Percentiles rank a stretch among this genome's conserved stretches.
Conservation (phyloP, 73 alveolate genomes). For the Tetrahymena malaccensis region DNA sequence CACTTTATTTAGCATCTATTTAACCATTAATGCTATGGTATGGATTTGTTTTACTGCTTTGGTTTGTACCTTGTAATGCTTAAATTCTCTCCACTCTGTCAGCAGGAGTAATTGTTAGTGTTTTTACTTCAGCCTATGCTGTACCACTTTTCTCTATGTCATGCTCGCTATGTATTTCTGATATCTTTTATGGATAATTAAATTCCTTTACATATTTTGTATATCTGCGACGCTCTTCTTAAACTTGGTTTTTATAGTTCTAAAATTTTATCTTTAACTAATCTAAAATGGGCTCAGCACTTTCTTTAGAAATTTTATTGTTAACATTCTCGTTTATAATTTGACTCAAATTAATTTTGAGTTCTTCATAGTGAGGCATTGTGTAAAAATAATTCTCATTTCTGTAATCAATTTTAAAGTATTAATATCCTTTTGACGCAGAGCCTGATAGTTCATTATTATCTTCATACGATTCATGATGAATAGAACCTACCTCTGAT, state of each 20-base stretch:
- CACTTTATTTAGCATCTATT: background rate
- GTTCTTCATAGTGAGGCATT: background rate
- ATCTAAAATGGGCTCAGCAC: background rate
- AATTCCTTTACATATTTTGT: background rate
- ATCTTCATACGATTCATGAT: background rate
- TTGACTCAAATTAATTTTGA: background rate
- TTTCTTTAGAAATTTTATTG: background rate
- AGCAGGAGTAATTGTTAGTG: background rate
- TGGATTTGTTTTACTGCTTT: background rate
- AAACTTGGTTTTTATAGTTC: background rate
- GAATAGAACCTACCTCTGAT: background rate
- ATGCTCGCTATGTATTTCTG: background rate
- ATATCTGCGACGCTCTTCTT: background rate
- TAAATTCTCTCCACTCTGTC: background rate
- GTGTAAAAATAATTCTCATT: background rate
- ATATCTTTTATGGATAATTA: background rate
- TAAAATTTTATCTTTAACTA: background rate
- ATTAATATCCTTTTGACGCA: background rate
- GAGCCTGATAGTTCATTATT: background rate
- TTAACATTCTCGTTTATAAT: background rate
- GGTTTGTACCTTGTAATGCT: background rate
- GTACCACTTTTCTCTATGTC: background rate
- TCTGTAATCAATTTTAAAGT: background rate
- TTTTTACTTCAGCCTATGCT: background rate
- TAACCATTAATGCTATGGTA: background rate